Conservation (phyloP, 1,284 basidiomycete species). For the Porogramme epimiltina region DNA sequence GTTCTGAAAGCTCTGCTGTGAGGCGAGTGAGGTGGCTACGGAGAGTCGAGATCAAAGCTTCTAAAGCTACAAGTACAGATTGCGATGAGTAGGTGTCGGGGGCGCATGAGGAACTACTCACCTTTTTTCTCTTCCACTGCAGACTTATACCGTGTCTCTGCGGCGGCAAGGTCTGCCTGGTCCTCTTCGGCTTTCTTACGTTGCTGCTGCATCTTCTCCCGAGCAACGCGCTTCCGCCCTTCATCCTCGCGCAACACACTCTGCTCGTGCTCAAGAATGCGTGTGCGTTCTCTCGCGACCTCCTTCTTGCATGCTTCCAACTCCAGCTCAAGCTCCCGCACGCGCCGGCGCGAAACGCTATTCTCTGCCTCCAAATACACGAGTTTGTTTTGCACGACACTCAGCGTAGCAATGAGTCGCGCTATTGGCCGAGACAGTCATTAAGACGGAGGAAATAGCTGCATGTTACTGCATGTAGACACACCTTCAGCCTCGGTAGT, state of each 20-base stretch:
- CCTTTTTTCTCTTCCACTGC: slow-evolving; percentile 86
- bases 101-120: slow-evolving; percentile 31
- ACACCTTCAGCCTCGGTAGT: slow-evolving; percentile 64
- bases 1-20: slow-evolving; percentile 74
- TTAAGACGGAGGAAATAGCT: neutral
- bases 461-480: neutral
- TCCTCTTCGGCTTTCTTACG: slow-evolving; percentile 21
- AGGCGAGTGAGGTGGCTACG: slow-evolving; percentile 75
- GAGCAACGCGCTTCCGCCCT: slow-evolving; percentile 11
- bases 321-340: slow-evolving; percentile 82
- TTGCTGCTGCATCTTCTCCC: slow-evolving; percentile 11
- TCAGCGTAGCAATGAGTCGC: slow-evolving; percentile 61
- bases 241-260: slow-evolving; percentile 29
- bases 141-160: slow-evolving; percentile 56
- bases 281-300: slow-evolving; percentile 65
- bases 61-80: slow-evolving; percentile 62
- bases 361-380: slow-evolving; percentile 80
- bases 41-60: slow-evolving; percentile 73
- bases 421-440: slow-evolving; percentile 38
- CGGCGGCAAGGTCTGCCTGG: slow-evolving; percentile 21
- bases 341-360: slow-evolving; percentile 71
- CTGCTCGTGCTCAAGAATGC: slow-evolving; percentile 58
- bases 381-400: slow-evolving; percentile 64
- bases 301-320: slow-evolving; percentile 77
- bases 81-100: neutral